Evolutionary conservation across 192 early-diverging fungal genomes (phyloP).

Genomic region (Coemansia sp.): DNA sequence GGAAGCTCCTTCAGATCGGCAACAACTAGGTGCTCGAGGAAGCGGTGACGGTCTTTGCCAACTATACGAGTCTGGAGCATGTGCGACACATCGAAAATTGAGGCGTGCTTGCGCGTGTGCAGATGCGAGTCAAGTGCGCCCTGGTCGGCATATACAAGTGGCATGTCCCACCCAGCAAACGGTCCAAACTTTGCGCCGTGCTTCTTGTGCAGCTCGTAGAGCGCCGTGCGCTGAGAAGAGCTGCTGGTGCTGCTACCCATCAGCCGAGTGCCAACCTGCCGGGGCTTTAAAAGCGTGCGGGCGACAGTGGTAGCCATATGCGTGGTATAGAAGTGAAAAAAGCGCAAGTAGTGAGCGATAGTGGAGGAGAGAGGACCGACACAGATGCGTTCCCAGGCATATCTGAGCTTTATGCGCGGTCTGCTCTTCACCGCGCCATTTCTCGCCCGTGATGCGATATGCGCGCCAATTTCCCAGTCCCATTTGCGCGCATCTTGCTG

Average conservation of each 20-base stretch:
- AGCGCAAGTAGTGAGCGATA: too few relatives aligned
- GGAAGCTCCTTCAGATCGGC: conserved; percentile 84
- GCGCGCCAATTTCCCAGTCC: not conserved
- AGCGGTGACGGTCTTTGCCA: conserved; percentile 84
- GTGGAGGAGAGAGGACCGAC: not conserved
- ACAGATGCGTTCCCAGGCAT: not conserved
- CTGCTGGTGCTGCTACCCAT: conserved; percentile 32
- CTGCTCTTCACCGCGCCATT: conserved; percentile 6
- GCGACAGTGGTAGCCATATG: not conserved
- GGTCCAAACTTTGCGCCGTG: conserved; percentile 97
- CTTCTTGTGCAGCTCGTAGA: conserved; percentile 91
- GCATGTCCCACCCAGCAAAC: conserved; percentile 98
- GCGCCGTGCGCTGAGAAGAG: conserved; percentile 71
- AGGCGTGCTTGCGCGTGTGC: conserved; percentile 86
- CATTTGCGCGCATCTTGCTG: conserved; percentile 13
- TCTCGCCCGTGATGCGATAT: not conserved
- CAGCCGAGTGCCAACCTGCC: conserved; percentile 12
- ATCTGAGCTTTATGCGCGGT: not conserved
- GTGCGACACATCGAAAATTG: conserved; percentile 97
- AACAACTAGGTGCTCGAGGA: conserved; percentile 87
- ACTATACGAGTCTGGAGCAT: conserved; percentile 94
- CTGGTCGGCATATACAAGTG: conserved; percentile 83
- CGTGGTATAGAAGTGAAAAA: not conserved
- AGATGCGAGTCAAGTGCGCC: conserved; percentile 90
- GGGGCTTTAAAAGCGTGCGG: conserved; percentile 18